A percentile compares a stretch with the other conserved stretches of the same genome.
Evolutionary conservation across 257 asterid species (phyloP).

Genomic region (Nicotiana otophora): DNA sequence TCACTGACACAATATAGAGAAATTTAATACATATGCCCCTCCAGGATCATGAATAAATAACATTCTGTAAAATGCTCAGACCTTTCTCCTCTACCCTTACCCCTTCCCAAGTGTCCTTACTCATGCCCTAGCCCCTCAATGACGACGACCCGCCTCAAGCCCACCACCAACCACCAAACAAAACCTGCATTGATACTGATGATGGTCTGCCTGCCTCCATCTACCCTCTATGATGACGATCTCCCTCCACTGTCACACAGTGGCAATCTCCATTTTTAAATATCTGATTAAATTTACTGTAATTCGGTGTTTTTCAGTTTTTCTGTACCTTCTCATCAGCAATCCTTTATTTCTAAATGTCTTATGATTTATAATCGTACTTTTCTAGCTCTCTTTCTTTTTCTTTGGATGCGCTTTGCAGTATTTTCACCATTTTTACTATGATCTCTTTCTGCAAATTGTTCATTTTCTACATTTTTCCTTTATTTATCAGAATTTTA

Average conservation of each 20-base stretch:
- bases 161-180: not conserved
- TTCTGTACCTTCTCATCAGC: not conserved
- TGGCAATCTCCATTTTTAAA: not conserved
- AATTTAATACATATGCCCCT: not conserved
- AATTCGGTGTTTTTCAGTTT: not conserved
- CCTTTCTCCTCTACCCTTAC: not conserved
- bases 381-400: not conserved
- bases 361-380: not conserved
- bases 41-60: not conserved
- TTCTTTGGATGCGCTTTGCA: not conserved
- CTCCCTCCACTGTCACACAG: not conserved
- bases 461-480: not conserved
- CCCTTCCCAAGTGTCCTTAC: not conserved
- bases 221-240: not conserved
- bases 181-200: not conserved
- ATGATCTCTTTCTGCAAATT: not conserved
- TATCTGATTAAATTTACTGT: not conserved
- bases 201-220: not conserved
- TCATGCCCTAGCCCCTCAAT: not conserved
- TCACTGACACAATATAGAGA: not conserved
- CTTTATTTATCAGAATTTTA: not conserved
- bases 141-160: not conserved
- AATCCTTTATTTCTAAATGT: not conserved
- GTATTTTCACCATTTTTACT: conserved; percentile 3
- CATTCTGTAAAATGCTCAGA: not conserved